phyloP scores from a whole-genome alignment of 192 early-diverging fungal species.

The Pilaira anomala region DNA sequence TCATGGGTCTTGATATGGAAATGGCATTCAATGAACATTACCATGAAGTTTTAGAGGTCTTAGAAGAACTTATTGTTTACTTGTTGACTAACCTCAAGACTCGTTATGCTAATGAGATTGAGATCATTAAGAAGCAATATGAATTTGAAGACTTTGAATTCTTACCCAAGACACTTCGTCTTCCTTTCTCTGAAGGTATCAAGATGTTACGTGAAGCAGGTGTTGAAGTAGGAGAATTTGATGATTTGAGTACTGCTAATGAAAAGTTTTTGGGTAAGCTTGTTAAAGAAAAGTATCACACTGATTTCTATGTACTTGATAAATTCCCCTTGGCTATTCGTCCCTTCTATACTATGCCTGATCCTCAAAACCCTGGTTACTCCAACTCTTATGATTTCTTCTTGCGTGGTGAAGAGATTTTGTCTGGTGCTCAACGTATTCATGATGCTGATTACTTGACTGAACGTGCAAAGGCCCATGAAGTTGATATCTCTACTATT shows the following conservation, averaged over 20 bases:
- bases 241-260: slow-evolving; percentile 87
- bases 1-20: slow-evolving; percentile 97
- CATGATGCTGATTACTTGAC: slow-evolving; percentile 83
- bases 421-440: slow-evolving; percentile 98
- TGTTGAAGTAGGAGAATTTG: slow-evolving; percentile 87
- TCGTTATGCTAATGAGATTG: slow-evolving; percentile 81
- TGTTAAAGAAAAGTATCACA: slow-evolving; percentile 90
- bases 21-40: slow-evolving; percentile 99
- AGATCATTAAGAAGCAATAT: slow-evolving; percentile 82
- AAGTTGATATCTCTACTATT: slow-evolving; percentile 76
- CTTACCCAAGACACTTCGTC: slow-evolving; percentile 74
- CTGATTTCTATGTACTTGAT: slow-evolving; percentile 99
- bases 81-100: slow-evolving; percentile 88
- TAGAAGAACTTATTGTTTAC: slow-evolving; percentile 89
- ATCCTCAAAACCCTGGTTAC: slow-evolving; percentile 80
- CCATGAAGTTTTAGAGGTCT: slow-evolving; percentile 93
- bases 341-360: slow-evolving; percentile 99
- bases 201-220: slow-evolving; percentile 84
- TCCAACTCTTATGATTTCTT: slow-evolving; percentile 99
- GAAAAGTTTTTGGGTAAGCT: slow-evolving; percentile 84
- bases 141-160: slow-evolving; percentile 90
- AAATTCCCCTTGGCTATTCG: slow-evolving; percentile 97
- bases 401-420: slow-evolving; percentile 97
- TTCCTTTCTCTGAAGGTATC: slow-evolving; percentile 89
- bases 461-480: slow-evolving; percentile 74